Percentiles rank a stretch among this genome's conserved stretches.
Evolutionary conservation across 257 asterid species (phyloP).

Genomic region (Forsythia viridissima): DNA sequence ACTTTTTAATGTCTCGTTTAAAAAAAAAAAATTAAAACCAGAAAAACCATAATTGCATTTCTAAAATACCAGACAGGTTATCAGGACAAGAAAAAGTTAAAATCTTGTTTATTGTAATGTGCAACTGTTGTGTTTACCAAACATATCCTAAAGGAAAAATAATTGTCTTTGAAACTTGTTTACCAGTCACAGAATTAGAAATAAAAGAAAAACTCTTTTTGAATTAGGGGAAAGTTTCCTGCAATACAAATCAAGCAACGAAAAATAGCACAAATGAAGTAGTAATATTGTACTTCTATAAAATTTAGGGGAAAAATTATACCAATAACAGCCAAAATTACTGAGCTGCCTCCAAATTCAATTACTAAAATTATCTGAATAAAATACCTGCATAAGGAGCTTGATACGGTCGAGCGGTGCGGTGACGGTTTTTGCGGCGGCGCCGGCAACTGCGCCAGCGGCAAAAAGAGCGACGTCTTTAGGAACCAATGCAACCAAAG

Average conservation of each 20-base stretch:
- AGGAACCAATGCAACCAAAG: constrained; percentile 77
- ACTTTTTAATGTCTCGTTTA: neutral
- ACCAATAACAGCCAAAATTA: neutral
- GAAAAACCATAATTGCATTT: neutral
- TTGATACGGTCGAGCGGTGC: constrained; percentile 97
- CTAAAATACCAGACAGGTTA: neutral
- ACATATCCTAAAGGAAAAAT: too few relatives aligned
- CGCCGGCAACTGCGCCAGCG: constrained; percentile 96
- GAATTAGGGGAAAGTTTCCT: neutral
- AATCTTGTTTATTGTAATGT: neutral
- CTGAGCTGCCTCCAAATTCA: neutral
- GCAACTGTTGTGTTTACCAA: neutral
- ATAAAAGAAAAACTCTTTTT: neutral
- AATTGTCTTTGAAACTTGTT: too few relatives aligned
- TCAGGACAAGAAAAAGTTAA: neutral
- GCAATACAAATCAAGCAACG: neutral
- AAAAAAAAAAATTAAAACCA: neutral
- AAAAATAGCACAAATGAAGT: constrained; percentile 4
- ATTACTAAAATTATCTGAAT: neutral
- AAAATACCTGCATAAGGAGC: constrained; percentile 84
- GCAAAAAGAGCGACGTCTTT: constrained; percentile 78
- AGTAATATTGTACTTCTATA: constrained; percentile 3
- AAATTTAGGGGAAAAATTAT: constrained; percentile 9
- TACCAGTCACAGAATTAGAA: neutral
- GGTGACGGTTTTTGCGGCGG: constrained; percentile 84